These are phyloP conservation scores for Quercus gilva DNA, from an alignment of 306 rosid genomes.

Conservation along the genomic window DNA sequence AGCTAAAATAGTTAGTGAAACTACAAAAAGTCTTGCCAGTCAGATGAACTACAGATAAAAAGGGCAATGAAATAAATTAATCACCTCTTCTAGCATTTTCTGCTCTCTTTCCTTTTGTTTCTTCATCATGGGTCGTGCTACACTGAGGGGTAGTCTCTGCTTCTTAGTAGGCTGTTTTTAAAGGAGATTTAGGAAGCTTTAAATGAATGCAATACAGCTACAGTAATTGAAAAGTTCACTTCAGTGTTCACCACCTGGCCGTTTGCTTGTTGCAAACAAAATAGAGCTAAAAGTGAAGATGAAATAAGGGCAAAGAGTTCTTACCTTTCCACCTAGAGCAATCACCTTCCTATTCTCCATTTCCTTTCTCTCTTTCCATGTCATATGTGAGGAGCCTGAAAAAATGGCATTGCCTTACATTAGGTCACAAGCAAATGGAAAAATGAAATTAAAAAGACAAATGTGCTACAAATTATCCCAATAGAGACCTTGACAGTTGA, in stretches of 20 bases:
- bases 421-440: conserved; percentile 5
- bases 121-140: conserved; percentile 73
- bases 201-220: background rate
- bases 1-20: conserved; percentile 12
- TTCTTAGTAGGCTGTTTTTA: conserved; percentile 57
- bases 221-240: background rate
- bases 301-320: conserved; percentile 10
- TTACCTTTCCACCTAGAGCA: conserved; percentile 87
- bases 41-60: background rate
- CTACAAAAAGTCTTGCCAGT: background rate
- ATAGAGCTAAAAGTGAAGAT: conserved; percentile 13
- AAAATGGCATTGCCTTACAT: conserved; percentile 20
- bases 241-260: background rate
- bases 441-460: background rate
- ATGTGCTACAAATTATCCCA: background rate
- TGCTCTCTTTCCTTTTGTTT: conserved; percentile 73
- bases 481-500: background rate
- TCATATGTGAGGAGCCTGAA: conserved; percentile 65
- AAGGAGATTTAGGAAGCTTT: background rate
- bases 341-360: conserved; percentile 63
- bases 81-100: conserved; percentile 66
- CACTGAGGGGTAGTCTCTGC: conserved; percentile 63
- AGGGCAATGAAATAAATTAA: background rate
- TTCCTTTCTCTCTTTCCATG: conserved; percentile 83
- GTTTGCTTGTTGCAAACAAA: background rate